Conservation (phyloP, 164 flowering plant genomes). For the Stephania japonica region DNA sequence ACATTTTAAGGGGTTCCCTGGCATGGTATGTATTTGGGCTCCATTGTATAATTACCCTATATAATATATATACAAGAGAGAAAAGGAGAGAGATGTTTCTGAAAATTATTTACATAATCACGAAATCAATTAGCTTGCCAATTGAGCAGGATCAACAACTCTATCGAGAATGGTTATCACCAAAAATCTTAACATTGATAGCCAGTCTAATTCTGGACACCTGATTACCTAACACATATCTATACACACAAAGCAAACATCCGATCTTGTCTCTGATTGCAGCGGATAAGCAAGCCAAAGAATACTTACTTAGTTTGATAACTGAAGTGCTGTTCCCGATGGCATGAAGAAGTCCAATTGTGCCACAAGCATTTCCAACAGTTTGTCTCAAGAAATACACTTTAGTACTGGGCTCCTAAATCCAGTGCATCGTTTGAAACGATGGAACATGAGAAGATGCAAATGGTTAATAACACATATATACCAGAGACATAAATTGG, state of each 20-base stretch:
- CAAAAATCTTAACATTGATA: neutral
- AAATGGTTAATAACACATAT: conserved; percentile 6
- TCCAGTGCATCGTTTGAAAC: conserved; percentile 6
- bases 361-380: conserved; percentile 99
- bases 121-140: neutral
- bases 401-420: conserved; percentile 45
- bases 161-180: neutral
- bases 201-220: neutral
- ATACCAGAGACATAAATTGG: no score
- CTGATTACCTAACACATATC: neutral
- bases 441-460: neutral
- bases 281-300: neutral
- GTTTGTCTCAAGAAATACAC: conserved; percentile 94
- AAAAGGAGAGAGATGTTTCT: neutral
- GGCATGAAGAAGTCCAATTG: conserved; percentile 97
- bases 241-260: neutral
- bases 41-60: no score
- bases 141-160: neutral
- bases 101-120: neutral
- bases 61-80: no score
- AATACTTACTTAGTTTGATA: conserved; percentile 66
- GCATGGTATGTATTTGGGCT: no score
- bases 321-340: conserved; percentile 81
- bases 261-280: neutral
- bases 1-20: no score